Conservation (phyloP, 2,329 filamentous ascomycete genomes). For the Akanthomyces muscarius region DNA sequence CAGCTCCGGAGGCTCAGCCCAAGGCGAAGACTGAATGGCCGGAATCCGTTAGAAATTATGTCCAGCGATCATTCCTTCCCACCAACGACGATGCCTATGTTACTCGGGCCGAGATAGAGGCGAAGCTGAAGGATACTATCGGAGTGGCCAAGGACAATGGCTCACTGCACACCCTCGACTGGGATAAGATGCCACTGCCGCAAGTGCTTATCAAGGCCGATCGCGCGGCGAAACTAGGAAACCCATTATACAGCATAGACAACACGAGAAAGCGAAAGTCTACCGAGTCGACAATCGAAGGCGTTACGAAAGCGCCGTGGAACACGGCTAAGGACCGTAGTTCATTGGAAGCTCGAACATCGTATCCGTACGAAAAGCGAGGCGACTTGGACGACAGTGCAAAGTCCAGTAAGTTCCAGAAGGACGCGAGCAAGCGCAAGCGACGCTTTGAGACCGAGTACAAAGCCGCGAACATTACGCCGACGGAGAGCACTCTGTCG, state of each 20-base stretch:
- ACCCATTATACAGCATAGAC: slow-evolving; percentile 30
- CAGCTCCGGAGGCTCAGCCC: slow-evolving; percentile 30
- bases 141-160: slow-evolving; percentile 72
- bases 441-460: slow-evolving; percentile 76
- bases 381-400: slow-evolving; percentile 43
- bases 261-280: slow-evolving; percentile 80
- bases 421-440: slow-evolving; percentile 85
- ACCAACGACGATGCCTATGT: slow-evolving; percentile 64
- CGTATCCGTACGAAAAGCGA: slow-evolving; percentile 48
- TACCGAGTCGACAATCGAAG: slow-evolving; percentile 54
- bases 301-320: slow-evolving; percentile 63
- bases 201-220: slow-evolving; percentile 77
- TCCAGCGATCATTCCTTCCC: slow-evolving; percentile 80
- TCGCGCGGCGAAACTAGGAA: slow-evolving; percentile 49
- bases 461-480: slow-evolving; percentile 51
- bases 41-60: slow-evolving; percentile 77
- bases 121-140: slow-evolving; percentile 81
- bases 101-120: slow-evolving; percentile 67
- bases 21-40: slow-evolving; percentile 74
- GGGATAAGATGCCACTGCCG: slow-evolving; percentile 77
- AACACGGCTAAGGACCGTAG: slow-evolving; percentile 60
- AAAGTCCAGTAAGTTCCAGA: slow-evolving; percentile 81
- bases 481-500: slow-evolving; percentile 53
- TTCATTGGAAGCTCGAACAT: slow-evolving; percentile 71
- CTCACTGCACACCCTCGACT: slow-evolving; percentile 70